phyloP scores from a whole-genome alignment of 805 yeast species.

The Kodamaea sagamina region DNA sequence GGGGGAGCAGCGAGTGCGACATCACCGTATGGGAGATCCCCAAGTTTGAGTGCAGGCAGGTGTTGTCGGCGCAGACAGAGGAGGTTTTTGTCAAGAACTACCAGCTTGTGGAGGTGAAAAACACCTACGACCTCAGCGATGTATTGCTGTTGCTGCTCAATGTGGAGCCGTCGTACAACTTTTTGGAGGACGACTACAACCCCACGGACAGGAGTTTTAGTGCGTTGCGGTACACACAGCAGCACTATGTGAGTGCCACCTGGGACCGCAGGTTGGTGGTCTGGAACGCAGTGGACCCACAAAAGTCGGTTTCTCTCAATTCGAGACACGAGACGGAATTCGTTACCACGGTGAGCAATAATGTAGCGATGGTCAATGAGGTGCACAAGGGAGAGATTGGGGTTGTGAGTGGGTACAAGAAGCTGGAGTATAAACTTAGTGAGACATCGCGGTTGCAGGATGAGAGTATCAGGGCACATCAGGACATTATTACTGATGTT shows the following conservation, averaged over 20 bases:
- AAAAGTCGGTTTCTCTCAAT: constrained; percentile 21
- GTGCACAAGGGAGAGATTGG: constrained; percentile 18
- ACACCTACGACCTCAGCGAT: constrained; percentile 5
- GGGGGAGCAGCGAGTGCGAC: constrained; percentile 60
- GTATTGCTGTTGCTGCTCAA: constrained; percentile 1
- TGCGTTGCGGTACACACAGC: constrained; percentile 12
- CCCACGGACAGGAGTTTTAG: constrained; percentile 17
- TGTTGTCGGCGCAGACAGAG: constrained; percentile 23
- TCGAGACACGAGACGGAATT: constrained; percentile 21
- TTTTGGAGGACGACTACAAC: constrained; percentile 7
- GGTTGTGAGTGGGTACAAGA: constrained; percentile 10
- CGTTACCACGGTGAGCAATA: constrained; percentile 23
- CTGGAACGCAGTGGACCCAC: constrained; percentile 28
- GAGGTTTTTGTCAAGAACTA: constrained; percentile 27
- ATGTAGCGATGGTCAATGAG: constrained; percentile 45
- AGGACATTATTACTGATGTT: constrained; percentile 53
- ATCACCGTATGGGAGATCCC: constrained; percentile 78
- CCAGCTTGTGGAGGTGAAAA: constrained; percentile 23
- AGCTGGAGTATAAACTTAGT: constrained; percentile 10
- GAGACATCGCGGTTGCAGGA: constrained; percentile 42
- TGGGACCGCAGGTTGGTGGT: constrained; percentile 28
- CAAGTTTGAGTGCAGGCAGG: constrained; percentile 53
- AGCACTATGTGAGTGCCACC: constrained; percentile 28
- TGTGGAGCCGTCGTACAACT: constrained; percentile 5
- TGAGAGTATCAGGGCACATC: constrained; percentile 45